These are phyloP conservation scores for Yamadazyma scolyti DNA, from an alignment of 805 yeast species.

Conservation along the genomic window DNA sequence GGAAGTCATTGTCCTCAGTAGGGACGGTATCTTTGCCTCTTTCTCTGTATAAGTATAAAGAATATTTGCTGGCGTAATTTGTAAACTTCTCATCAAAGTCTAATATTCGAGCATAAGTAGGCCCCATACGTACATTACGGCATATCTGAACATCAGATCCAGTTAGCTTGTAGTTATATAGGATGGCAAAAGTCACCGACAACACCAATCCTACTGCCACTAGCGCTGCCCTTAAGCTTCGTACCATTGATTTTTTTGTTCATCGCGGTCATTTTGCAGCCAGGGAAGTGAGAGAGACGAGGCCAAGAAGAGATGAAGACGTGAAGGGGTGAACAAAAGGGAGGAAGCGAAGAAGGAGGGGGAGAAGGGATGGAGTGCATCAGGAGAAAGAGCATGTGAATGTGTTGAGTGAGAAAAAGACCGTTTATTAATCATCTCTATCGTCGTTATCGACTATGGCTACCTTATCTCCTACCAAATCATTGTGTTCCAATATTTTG, in stretches of 20 bases:
- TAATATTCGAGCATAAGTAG: conserved; percentile 71
- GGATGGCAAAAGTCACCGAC: conserved; percentile 4
- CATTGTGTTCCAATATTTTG: conserved; percentile 18
- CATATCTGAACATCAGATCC: conserved; percentile 47
- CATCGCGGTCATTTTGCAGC: too few relatives aligned
- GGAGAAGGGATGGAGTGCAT: too few relatives aligned
- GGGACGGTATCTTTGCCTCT: conserved; percentile 66
- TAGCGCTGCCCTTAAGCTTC: neutral
- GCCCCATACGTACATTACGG: conserved; percentile 72
- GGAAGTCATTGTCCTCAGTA: conserved; percentile 21
- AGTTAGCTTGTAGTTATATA: conserved; percentile 13
- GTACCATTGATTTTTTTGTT: neutral
- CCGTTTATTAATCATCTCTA: conserved; percentile 5
- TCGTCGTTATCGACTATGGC: conserved; percentile 17
- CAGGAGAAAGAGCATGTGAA: too few relatives aligned
- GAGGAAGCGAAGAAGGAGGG: too few relatives aligned
- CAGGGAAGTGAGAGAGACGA: too few relatives aligned
- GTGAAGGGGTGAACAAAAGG: too few relatives aligned
- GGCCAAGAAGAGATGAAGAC: too few relatives aligned
- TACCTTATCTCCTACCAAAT: conserved; percentile 27
- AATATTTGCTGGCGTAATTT: conserved; percentile 72
- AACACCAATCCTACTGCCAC: conserved; percentile 6
- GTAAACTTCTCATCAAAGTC: conserved; percentile 73
- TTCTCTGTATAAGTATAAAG: conserved; percentile 83
- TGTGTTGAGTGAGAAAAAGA: too few relatives aligned